phyloP scores from a whole-genome alignment of 495 filamentous ascomycete species.

The Penicillium alfredii region DNA sequence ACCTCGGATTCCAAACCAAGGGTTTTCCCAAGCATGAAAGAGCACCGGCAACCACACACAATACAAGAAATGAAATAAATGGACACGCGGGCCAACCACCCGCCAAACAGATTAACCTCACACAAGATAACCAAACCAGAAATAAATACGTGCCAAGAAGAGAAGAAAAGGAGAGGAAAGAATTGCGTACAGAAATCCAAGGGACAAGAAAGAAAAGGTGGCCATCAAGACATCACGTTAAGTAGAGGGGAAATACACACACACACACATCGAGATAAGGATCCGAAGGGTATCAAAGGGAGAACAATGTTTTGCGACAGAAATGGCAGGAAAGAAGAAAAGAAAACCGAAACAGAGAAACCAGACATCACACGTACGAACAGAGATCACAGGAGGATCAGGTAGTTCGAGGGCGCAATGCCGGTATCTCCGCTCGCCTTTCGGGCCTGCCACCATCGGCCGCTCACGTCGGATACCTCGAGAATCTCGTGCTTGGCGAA shows the following conservation, averaged over 20 bases:
- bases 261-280: slow-evolving; percentile 36
- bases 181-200: slow-evolving; percentile 11
- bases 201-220: slow-evolving; percentile 17
- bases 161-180: slow-evolving; percentile 11
- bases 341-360: slow-evolving; percentile 11
- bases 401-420: slow-evolving; percentile 95
- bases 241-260: slow-evolving; percentile 23
- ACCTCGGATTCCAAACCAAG: too few relatives aligned
- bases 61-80: slow-evolving; percentile 7
- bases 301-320: slow-evolving; percentile 29
- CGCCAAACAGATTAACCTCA: slow-evolving; percentile 12
- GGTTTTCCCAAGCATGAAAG: too few relatives aligned
- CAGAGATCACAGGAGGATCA: slow-evolving; percentile 78
- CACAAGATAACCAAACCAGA: slow-evolving; percentile 11
- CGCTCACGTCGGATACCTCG: slow-evolving; percentile 95
- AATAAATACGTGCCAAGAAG: slow-evolving; percentile 14
- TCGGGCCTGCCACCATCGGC: slow-evolving; percentile 97
- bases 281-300: slow-evolving; percentile 47
- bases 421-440: slow-evolving; percentile 94
- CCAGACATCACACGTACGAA: slow-evolving; percentile 15
- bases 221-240: slow-evolving; percentile 45
- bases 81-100: slow-evolving; percentile 11
- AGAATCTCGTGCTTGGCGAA: slow-evolving; percentile 96
- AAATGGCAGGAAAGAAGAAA: slow-evolving; percentile 24
- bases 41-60: not conserved